Evolutionary conservation across 2,329 filamentous ascomycete genomes (phyloP), one percentile per base, ranked within the genome.

Genomic region (Dactylonectria macrodidyma): DNA sequence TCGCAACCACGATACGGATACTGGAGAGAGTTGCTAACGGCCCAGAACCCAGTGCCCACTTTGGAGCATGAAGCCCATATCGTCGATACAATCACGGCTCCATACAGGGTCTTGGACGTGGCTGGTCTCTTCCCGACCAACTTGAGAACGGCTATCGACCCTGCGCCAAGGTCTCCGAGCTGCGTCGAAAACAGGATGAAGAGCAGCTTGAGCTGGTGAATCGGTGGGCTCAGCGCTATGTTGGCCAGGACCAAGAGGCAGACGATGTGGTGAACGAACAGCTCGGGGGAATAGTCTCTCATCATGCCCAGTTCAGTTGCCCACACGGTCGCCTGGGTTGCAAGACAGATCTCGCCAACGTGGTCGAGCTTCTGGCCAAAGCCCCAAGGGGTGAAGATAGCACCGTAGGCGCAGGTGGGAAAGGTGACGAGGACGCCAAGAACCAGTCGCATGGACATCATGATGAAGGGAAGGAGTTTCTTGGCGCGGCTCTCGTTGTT

Each of bases 141-240:
- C 59, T 72, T 71, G n/a, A 77, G 54, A 9, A 76, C 50, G 22
- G 57, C 62, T 7, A 75, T 60, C n/a, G 64, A 54, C 9, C 63
- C 73, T 2, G 74, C 66, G 0, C 69, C 69, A 6, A 77, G 54
- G 33, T 77, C 75, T 8, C 76, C 76, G 0, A 74, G 50, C 26
- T 76, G 71, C n/a, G 76, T 73, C 4, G 73, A 70, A 52, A 74
- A 71, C 59, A 68, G 73, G 24, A 77, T 70, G 30, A 74, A 77
- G 1, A 77, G n/a, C 16, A 75, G 72, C 48, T 73, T 73, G 38
- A 77, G 73, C 5, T 73, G 74, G 59, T 77, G 73, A 22, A 75
- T 58, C 5, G 65, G 55, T 1, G 75, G 72, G 12, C 71, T 70
- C 24, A 75, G 1, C 19, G 72, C 62, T 14, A 75, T 54, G 55